These are phyloP conservation scores for Haplosporangium gracile DNA, from an alignment of 192 early-diverging fungal species.

Conservation along the genomic window DNA sequence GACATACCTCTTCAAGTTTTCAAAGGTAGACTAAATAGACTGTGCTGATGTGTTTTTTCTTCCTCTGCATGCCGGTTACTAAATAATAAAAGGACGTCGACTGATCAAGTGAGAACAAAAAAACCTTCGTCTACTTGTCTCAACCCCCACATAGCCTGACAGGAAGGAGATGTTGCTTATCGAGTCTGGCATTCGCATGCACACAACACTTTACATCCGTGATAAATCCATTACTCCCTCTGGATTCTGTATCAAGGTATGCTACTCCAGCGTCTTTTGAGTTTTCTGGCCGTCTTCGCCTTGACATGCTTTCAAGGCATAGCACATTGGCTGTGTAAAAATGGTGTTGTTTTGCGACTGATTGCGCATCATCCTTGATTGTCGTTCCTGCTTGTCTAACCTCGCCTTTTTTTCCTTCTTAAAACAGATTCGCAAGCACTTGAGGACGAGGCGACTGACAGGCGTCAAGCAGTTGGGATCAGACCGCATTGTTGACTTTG, in stretches of 20 bases:
- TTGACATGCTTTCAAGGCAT: neutral
- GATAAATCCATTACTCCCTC: constrained; percentile 91
- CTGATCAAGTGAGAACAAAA: neutral
- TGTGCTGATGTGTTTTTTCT: neutral
- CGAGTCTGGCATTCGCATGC: constrained; percentile 94
- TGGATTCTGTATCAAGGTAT: constrained; percentile 85
- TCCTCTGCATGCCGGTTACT: neutral
- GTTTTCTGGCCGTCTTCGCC: neutral
- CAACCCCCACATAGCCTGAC: constrained; percentile 69
- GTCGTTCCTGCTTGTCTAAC: neutral
- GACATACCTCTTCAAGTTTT: constrained; percentile 95
- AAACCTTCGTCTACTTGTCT: neutral
- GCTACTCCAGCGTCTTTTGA: neutral
- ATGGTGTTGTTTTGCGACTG: neutral
- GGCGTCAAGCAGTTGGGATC: constrained; percentile 86
- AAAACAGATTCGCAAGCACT: constrained; percentile 86
- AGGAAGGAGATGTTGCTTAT: constrained; percentile 89
- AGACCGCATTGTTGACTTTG: constrained; percentile 94
- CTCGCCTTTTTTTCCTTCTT: neutral
- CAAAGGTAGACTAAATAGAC: constrained; percentile 63
- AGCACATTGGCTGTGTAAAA: neutral
- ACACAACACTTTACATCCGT: constrained; percentile 90
- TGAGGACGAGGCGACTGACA: constrained; percentile 85
- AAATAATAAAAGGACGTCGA: neutral
- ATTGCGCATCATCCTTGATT: neutral